Base-by-base conservation (phyloP, 495 filamentous ascomycete genomes). In the Aspergillus indologenus region DNA sequence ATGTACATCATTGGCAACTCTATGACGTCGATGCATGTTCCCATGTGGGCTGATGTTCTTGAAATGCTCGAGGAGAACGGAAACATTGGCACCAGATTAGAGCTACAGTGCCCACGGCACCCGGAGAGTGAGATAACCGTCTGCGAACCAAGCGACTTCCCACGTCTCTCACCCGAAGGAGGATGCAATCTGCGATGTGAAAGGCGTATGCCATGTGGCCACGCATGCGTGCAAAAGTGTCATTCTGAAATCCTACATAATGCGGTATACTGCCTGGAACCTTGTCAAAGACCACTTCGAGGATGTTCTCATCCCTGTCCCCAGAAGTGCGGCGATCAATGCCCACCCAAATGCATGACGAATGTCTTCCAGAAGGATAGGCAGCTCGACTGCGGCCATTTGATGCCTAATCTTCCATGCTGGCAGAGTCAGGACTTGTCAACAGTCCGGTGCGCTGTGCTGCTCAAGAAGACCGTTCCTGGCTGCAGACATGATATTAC, bases 1-100 rank as follows among this genome's bases (percentile, higher is more conserved):
- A 90, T 95, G 87, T 96, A 91, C 67, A 83, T 96, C 52, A 85
- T 94, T 48, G 90, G 91, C 14, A 91, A 92, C 64, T 69, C 81
- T 2, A 66, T 75, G 29, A 86, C 88, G 0, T 85, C 78, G 17
- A 59, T 44, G 1, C 64, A 72, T 42, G 78, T 92, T 4, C 59
- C 65, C 0, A 92, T 94, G 88, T 96, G 90, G 90, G 71, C 65
- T 1, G 56, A 88, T 3, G 83, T 94, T 7, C 65, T 89, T 22
- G 59, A 69, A 0, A 83, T 88, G 15, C 59, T 93, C 2, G 61
- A 70, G 29, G 60, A 62, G 0, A 69, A 71, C 0, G 74, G 71
- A 3, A 83, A 82, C 40, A 68, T 90, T 17, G 87, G 88, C 0
- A 59, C 65, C 11, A 62, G 34, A 11, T 62, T 93, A 19, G 76